Evolutionary conservation across 2,329 filamentous ascomycete genomes (phyloP).

Genomic region (Aspergillus neotritici): DNA sequence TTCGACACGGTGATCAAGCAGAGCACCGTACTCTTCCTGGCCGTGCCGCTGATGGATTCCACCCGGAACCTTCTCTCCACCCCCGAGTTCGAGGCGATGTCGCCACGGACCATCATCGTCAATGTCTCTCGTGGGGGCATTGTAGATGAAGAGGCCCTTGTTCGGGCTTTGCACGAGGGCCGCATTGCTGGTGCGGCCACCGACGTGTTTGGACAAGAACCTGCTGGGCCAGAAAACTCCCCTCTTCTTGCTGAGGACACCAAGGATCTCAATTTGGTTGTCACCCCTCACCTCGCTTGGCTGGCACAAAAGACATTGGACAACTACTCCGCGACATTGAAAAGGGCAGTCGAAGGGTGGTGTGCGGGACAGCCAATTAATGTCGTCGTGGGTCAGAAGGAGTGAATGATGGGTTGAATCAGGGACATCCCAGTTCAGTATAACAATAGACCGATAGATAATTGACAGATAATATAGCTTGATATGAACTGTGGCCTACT

Average conservation of each 20-base stretch:
- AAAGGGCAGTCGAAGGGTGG: slow-evolving; percentile 46
- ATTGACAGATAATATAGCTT: too few relatives aligned
- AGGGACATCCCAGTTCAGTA: too few relatives aligned
- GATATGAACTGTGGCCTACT: too few relatives aligned
- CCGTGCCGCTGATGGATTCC: slow-evolving; percentile 25
- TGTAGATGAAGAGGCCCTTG: slow-evolving; percentile 47
- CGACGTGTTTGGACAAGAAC: slow-evolving; percentile 48
- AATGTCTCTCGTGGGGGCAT: slow-evolving; percentile 49
- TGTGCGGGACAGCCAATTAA: slow-evolving; percentile 26
- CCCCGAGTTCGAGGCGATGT: slow-evolving; percentile 43
- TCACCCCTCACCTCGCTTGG: slow-evolving; percentile 53
- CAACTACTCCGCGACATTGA: slow-evolving; percentile 42
- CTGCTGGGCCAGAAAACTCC: slow-evolving; percentile 40
- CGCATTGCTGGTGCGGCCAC: slow-evolving; percentile 47
- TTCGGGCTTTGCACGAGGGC: slow-evolving; percentile 40
- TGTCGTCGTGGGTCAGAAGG: slow-evolving; percentile 11
- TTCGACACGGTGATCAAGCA: slow-evolving; percentile 27
- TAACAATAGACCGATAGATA: too few relatives aligned
- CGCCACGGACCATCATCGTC: slow-evolving; percentile 41
- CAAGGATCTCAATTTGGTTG: slow-evolving; percentile 45
- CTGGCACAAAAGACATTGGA: slow-evolving; percentile 44
- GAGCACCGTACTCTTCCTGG: slow-evolving; percentile 29
- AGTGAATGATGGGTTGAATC: too few relatives aligned
- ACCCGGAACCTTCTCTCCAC: slow-evolving; percentile 33
- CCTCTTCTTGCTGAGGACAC: slow-evolving; percentile 42